Evolutionary conservation across 768 basidiomycete genomes (phyloP), one percentile per base, ranked within the genome.

Genomic region (Daedalea quercina): DNA sequence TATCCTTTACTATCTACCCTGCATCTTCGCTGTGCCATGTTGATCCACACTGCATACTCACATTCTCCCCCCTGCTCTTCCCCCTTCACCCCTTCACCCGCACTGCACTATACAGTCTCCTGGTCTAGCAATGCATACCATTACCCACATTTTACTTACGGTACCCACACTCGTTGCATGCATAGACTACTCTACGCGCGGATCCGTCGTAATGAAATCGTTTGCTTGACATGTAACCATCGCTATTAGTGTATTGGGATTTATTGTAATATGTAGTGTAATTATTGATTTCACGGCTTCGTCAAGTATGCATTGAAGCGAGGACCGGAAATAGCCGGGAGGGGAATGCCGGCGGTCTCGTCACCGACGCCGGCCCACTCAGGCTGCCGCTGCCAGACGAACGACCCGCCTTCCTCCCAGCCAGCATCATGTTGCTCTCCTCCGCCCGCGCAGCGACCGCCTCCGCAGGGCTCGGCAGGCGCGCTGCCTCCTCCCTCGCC

Each of bases 401-500:
- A 15, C 37, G 15, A 6, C 7, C 37, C 53, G 31, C 54, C 47
- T 22, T 33, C 37, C 44, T 47, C 50, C 25, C 50, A 34, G 35
- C 54, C 42, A 56, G 65, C 55, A 74, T 79, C 72, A 79, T 87
- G 75, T 73, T 86, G 67, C 69, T 76, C 67, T 71, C 79, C 58
- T 62, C 77, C 52, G 68, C 77, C 60, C 85, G 83, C 60, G 69
- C 78, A 57, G 70, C 73, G 61, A 63, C 72, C 52, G 66, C 69
- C 51, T 63, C 69, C 47, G 69, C 75, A 54, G 78, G 76, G 55
- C 65, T 82, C 50, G 81, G 82, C 59, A 81, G 80, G 57, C 87
- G 90, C 47, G 81, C 85, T 13, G 89, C 84, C 47, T 89, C 87
- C 33, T 70, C 79, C 55, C 85, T 93, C 59, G 85, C 90, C 11